A percentile compares a stretch with the other conserved stretches of the same genome.
Evolutionary conservation across 2,329 filamentous ascomycete genomes (phyloP).

Genomic region (Dactylellina leptospora): DNA sequence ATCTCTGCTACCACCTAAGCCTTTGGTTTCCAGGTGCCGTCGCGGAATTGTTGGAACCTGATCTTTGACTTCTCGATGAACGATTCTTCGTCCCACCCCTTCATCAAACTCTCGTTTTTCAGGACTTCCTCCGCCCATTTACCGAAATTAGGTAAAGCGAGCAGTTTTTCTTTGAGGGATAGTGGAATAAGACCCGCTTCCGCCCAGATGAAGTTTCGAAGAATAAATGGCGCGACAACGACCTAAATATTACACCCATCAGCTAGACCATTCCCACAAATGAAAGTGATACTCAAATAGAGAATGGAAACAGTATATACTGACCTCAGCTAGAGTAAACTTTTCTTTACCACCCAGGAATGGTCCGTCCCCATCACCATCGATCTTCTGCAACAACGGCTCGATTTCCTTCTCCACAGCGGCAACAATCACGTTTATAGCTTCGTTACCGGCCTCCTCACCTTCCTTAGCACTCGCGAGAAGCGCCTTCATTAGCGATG

Average conservation of each 20-base stretch:
- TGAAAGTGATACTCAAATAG: too few species aligned
- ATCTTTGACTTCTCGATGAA: conserved; percentile 62
- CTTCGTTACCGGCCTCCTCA: conserved; percentile 65
- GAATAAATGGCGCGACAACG: conserved; percentile 73
- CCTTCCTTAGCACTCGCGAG: conserved; percentile 61
- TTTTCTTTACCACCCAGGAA: conserved; percentile 72
- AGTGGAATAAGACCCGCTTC: conserved; percentile 65
- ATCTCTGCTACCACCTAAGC: too few species aligned
- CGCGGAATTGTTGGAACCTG: conserved; percentile 59
- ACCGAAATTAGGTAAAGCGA: conserved; percentile 69
- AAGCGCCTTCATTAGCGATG: conserved; percentile 64
- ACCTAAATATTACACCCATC: conserved; percentile 61
- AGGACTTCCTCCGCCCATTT: conserved; percentile 72
- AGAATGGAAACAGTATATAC: conserved; percentile 52
- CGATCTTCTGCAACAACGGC: conserved; percentile 67
- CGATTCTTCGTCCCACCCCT: conserved; percentile 68
- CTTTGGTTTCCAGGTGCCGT: conserved; percentile 12
- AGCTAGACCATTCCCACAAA: conserved; percentile 17
- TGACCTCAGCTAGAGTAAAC: conserved; percentile 78
- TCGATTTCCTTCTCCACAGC: conserved; percentile 75
- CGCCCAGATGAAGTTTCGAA: conserved; percentile 67
- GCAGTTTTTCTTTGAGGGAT: conserved; percentile 64
- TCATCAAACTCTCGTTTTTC: conserved; percentile 72
- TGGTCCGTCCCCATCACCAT: conserved; percentile 62
- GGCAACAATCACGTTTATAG: conserved; percentile 64